Evolutionary conservation across 2,329 filamentous ascomycete genomes (phyloP).

Genomic region (Epichloe gansuensis): DNA sequence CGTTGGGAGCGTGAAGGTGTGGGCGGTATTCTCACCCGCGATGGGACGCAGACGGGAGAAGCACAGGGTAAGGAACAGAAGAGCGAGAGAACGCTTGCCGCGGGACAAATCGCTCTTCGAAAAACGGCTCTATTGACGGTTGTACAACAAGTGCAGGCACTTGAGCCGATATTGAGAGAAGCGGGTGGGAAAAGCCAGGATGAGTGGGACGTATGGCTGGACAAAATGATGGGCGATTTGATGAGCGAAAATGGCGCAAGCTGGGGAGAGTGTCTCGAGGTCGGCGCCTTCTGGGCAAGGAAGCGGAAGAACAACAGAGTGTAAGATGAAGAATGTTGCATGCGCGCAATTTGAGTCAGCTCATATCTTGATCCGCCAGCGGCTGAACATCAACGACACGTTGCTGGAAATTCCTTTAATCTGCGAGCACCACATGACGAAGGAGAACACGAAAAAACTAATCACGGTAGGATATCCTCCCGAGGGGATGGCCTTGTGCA

Average conservation of each 20-base stretch:
- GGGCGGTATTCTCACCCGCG: slow-evolving; percentile 47
- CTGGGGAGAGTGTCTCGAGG: slow-evolving; percentile 74
- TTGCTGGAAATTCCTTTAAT: too few species aligned
- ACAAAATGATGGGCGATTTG: slow-evolving; percentile 74
- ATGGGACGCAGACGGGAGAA: slow-evolving; percentile 47
- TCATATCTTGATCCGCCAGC: background rate
- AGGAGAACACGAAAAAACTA: background rate
- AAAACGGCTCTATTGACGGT: slow-evolving; percentile 71
- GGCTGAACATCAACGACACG: background rate
- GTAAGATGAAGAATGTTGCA: background rate
- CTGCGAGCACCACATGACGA: background rate
- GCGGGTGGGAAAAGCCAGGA: slow-evolving; percentile 77
- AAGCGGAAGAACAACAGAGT: slow-evolving; percentile 34
- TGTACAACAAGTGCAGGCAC: slow-evolving; percentile 69
- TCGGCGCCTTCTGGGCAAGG: slow-evolving; percentile 80
- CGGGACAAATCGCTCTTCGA: slow-evolving; percentile 60
- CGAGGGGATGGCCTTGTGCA: slow-evolving; percentile 4
- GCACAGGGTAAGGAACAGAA: slow-evolving; percentile 32
- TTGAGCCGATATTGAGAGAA: slow-evolving; percentile 73
- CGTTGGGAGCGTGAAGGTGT: slow-evolving; percentile 75
- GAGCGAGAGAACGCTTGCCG: slow-evolving; percentile 37
- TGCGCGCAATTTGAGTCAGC: background rate
- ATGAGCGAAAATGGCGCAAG: slow-evolving; percentile 65
- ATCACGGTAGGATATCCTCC: background rate
- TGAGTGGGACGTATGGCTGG: slow-evolving; percentile 85